Evolutionary conservation across 192 early-diverging fungal species (phyloP).

Genomic region (Geosiphon pyriformis): DNA sequence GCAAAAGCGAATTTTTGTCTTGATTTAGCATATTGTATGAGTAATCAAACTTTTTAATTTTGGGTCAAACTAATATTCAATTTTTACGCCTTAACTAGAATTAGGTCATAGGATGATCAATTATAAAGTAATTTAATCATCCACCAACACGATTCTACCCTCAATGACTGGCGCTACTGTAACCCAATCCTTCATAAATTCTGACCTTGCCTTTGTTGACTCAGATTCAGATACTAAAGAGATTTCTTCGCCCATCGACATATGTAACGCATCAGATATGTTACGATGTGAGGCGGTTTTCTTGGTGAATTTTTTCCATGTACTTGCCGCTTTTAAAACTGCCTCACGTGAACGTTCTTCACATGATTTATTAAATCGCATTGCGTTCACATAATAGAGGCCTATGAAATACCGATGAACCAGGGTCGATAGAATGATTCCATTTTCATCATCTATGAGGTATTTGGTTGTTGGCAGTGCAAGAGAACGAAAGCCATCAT

Average conservation of each 20-base stretch:
- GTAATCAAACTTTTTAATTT: no score
- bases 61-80: no score
- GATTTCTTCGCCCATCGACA: slow-evolving; percentile 24
- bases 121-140: no score
- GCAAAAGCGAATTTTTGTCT: no score
- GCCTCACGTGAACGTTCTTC: slow-evolving; percentile 8
- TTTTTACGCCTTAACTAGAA: no score
- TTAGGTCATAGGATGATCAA: no score
- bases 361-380: slow-evolving; percentile 34
- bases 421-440: slow-evolving; percentile 50
- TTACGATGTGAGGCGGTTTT: slow-evolving; percentile 1
- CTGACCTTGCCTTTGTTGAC: slow-evolving; percentile 24
- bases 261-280: slow-evolving; percentile 25
- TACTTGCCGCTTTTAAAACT: slow-evolving; percentile 7
- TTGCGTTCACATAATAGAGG: slow-evolving; percentile 54
- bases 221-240: slow-evolving; percentile 39
- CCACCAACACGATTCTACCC: slow-evolving; percentile 40
- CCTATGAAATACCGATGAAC: slow-evolving; percentile 54
- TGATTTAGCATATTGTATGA: no score
- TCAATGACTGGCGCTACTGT: slow-evolving; percentile 48
- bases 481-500: slow-evolving; percentile 54
- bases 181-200: slow-evolving; percentile 50
- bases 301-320: slow-evolving; percentile 13
- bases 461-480: slow-evolving; percentile 34
- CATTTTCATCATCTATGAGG: slow-evolving; percentile 59